A percentile compares a stretch with the other conserved stretches of the same genome.
These are phyloP conservation scores for Penicillium sp. DNA, from an alignment of 2,329 filamentous ascomycete genomes.

Conservation along the genomic window DNA sequence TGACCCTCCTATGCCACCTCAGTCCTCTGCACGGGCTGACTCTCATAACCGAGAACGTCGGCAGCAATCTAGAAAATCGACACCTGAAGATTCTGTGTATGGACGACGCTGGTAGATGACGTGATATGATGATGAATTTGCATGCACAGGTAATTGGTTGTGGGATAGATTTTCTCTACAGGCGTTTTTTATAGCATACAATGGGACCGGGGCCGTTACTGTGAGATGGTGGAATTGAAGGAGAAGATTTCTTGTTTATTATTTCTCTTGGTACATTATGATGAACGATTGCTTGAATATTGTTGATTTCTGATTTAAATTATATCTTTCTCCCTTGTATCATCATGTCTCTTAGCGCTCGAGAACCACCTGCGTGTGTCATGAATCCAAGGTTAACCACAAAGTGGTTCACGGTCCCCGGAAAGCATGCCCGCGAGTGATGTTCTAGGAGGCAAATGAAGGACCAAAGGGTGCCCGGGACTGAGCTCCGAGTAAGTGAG, in stretches of 20 bases:
- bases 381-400: neutral
- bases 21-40: slow-evolving; percentile 11
- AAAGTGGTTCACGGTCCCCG: neutral
- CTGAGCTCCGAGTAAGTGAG: slow-evolving; percentile 6
- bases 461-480: slow-evolving; percentile 6
- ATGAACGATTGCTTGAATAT: neutral
- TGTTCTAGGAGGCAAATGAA: neutral
- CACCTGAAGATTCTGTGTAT: slow-evolving; percentile 43
- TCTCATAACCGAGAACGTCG: slow-evolving; percentile 18
- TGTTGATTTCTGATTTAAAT: neutral
- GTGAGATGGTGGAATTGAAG: neutral
- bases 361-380: no score
- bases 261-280: neutral
- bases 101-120: slow-evolving; percentile 39
- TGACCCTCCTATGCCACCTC: slow-evolving; percentile 9
- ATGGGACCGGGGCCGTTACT: neutral
- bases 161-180: neutral
- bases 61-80: slow-evolving; percentile 20
- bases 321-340: neutral
- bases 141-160: neutral
- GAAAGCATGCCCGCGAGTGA: slow-evolving; percentile 21
- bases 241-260: neutral
- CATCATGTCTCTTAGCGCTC: no score
- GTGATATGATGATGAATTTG: slow-evolving; percentile 6
- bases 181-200: neutral